Base-by-base conservation (phyloP, 192 early-diverging fungal species). In the Linnemannia elongata region DNA sequence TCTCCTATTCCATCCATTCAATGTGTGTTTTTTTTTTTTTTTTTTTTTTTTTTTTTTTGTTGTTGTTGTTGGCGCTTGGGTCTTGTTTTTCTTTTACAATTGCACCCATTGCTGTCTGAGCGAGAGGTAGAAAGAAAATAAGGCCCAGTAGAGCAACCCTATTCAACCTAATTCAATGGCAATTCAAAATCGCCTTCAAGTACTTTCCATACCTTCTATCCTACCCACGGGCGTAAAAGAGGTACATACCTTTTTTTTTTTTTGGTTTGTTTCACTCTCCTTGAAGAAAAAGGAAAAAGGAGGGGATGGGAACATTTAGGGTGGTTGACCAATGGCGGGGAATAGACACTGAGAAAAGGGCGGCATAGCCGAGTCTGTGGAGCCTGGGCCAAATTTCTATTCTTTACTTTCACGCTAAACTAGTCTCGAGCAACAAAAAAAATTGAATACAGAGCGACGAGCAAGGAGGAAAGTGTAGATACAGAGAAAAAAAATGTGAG, bases 271-370 rank as follows among this genome's bases (percentile, higher is more conserved):
- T 66, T 33, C 60, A 66, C 60, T 15, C 12, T 66, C 6, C 35
- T 27, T 2, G n/a, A 63, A 27, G 6, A 63, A 33, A 30, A 27
- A 5, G 60, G 10, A 63, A 33, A 63, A 9, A 60, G n/a, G 57
- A 60, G n/a, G 60, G 60, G 60, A 66, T 66, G 60, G 60, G 60
- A 66, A 66, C 60, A 15, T 60, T 66, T 66, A 30, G 27, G 12
- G n/a, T 27, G 27, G 10, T 66, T 33, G 60, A 66, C 60, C 60
- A 66, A 66, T 66, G 9, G 60, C 60, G 60, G 60, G 30, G 60
- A 66, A 66, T 66, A 66, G 60, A 66, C 60, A 33, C 60, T 35
- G 13, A 52, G 30, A 66, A 66, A 30, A 66, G 4, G 55, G 13
- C 2, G 60, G 60, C 60, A 66, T 66, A 66, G 60, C 60, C 27